phyloP scores from a whole-genome alignment of 2,329 filamentous ascomycete genomes.

The Cadophora sp. region DNA sequence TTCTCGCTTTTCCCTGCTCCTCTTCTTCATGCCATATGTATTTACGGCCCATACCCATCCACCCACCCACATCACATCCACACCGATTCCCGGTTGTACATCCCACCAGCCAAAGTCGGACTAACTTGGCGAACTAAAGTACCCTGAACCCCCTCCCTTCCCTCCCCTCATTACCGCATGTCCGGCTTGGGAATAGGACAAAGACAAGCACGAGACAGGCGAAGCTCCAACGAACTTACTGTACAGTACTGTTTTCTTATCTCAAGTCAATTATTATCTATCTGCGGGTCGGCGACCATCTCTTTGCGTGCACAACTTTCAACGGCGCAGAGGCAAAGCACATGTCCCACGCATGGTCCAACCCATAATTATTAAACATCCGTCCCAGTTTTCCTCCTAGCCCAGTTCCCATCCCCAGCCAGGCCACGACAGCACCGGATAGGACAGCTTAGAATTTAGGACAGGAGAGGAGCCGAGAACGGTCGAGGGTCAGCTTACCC shows the following conservation, averaged over 20 bases:
- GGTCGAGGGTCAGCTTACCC: slow-evolving; percentile 16
- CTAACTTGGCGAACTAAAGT: slow-evolving; percentile 5
- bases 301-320: background rate
- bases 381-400: background rate
- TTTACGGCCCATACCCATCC: background rate
- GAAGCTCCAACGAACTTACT: too few species aligned
- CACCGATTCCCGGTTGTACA: background rate
- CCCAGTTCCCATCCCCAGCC: too few species aligned
- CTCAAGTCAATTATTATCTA: background rate
- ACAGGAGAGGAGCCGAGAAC: slow-evolving; percentile 14
- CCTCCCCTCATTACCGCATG: slow-evolving; percentile 13
- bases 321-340: background rate
- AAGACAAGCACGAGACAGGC: background rate
- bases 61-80: background rate
- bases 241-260: background rate
- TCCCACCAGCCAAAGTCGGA: background rate
- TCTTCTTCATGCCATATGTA: slow-evolving; percentile 2
- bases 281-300: background rate
- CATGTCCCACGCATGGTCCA: background rate
- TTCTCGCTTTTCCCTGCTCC: slow-evolving; percentile 3
- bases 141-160: slow-evolving; percentile 8
- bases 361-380: slow-evolving; percentile 5
- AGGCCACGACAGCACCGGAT: background rate
- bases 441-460: background rate
- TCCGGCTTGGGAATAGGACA: background rate